phyloP scores from a whole-genome alignment of 139 green algal genomes.

The Chlamydomonas sp. region DNA sequence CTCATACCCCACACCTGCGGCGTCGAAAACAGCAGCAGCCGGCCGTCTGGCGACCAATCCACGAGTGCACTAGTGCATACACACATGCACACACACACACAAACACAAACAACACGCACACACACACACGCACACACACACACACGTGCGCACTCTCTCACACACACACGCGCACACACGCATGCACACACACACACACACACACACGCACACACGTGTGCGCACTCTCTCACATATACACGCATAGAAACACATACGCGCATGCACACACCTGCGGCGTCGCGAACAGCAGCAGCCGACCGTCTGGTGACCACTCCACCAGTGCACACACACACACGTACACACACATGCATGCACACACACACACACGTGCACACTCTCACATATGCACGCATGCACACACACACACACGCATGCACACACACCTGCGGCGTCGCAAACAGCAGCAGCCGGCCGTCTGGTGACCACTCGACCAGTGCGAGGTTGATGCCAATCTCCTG shows the following conservation, averaged over 20 bases:
- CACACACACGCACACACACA: too few relatives aligned
- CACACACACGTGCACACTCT: too few relatives aligned
- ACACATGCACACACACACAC: too few relatives aligned
- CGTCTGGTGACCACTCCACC: constrained; percentile 66
- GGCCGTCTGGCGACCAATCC: constrained; percentile 61
- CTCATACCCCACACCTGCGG: constrained; percentile 26
- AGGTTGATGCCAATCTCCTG: constrained; percentile 53
- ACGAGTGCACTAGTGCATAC: too few relatives aligned
- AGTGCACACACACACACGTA: constrained; percentile 24
- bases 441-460: constrained; percentile 56
- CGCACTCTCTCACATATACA: too few relatives aligned
- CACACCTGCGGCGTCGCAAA: constrained; percentile 40
- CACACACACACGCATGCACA: not conserved
- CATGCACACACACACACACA: not conserved
- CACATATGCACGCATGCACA: not conserved
- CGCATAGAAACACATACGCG: not conserved
- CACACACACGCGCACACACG: too few relatives aligned
- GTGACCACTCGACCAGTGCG: constrained; percentile 62
- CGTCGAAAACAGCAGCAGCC: constrained; percentile 55
- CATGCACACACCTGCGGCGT: constrained; percentile 30
- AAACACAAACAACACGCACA: too few relatives aligned
- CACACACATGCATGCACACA: constrained; percentile 2
- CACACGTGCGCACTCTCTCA: too few relatives aligned
- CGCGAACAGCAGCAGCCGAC: constrained; percentile 50
- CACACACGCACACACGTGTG: constrained; percentile 9